Evolutionary conservation across 1,284 basidiomycete genomes (phyloP), one percentile per base, ranked within the genome.

Genomic region (Fomitopsis schrenkii): DNA sequence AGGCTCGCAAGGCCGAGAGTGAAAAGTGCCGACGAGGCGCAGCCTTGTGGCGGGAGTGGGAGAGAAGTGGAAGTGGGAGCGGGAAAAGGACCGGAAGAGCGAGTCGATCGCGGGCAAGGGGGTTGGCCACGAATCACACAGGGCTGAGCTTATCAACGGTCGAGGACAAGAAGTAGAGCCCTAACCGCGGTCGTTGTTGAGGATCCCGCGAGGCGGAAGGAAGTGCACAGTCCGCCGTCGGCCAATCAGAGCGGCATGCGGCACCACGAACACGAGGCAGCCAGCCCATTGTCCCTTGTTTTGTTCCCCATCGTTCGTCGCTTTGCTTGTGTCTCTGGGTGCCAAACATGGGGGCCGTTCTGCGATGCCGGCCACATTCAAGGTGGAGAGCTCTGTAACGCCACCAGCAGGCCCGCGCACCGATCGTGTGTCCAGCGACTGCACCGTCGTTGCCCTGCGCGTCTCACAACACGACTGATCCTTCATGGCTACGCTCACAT

Each of bases 21-120:
- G 57, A 60, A 48, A 55, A 55, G 19, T 38, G 44, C 40, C 54
- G 52, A 54, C 53, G n/a, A 61, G 55, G 59, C 59, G 33, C 59
- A 61, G 59, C 59, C 55, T 57, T 38, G 55, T 60, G 44, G 54
- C 26, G 30, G 33, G 10, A 56, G 54, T 54, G 50, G 26, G 41
- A 55, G 44, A 53, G 55, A 41, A 30, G 48, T 30, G 42, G 41
- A 52, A 54, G n/a, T n/a, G 33, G 22, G 2, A 22, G 22, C n/a
- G 35, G 17, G 28, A 40, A 38, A 54, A 38, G 52, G 52, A 54
- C 36, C 52, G 52, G 48, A 38, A 9, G 19, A 19, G 33, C 52
- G 52, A 54, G 35, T 36, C 36, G 52, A 40, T 40, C 52, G 52
- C 36, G 38, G 52, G 33, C 35, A 40, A 33, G 8, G 35, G 36